Base-by-base conservation (phyloP, 176 grass and related monocot species). In the Zoysia japonica region DNA sequence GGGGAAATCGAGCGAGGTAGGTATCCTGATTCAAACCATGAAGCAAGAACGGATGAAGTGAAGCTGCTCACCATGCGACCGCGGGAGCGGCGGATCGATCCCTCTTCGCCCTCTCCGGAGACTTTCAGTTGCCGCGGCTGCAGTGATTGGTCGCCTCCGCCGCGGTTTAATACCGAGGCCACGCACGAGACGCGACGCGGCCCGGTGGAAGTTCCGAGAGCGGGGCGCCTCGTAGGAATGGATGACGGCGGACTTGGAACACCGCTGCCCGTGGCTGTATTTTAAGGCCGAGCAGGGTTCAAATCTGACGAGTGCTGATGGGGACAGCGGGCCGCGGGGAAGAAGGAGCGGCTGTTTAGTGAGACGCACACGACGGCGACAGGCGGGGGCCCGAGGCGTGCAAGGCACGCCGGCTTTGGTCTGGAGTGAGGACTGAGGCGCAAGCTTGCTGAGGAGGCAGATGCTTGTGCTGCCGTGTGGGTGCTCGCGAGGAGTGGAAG, bases 141-240 rank as follows among this genome's bases (percentile, higher is more conserved):
- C 79, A 36, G 54, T 35, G 61, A 20, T 45, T 13, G 42, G 56
- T 42, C 47, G 40, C 64, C 76, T 2, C 55, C 47, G 65, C 47
- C 70, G 41, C 72, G 77, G 37, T 50, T 85, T 76, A 81, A 76
- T 68, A 49, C 77, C 47, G 39, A 12, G 8, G 1, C 3, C 13
- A 17, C 35, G 16, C 80, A n/a, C 47, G n/a, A 71, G 75, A 65
- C 15, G 39, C 62, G 65, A 88, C 87, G 65, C 65, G 14, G 15
- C 43, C 10, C 36, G 40, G 7, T 77, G 77, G 7, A 36, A 56
- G 41, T 75, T 61, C 65, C 82, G 45, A 89, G 87, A 84, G 57
- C 55, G 45, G 47, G 20, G 64, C 2, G 52, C 81, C 76, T 88
- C 5, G 86, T 47, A 63, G 70, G 19, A 61, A 3, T 48, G 78